A percentile compares a stretch with the other conserved stretches of the same genome.
Conservation (phyloP, 192 early-diverging fungal genomes). For the Podila horticola region DNA sequence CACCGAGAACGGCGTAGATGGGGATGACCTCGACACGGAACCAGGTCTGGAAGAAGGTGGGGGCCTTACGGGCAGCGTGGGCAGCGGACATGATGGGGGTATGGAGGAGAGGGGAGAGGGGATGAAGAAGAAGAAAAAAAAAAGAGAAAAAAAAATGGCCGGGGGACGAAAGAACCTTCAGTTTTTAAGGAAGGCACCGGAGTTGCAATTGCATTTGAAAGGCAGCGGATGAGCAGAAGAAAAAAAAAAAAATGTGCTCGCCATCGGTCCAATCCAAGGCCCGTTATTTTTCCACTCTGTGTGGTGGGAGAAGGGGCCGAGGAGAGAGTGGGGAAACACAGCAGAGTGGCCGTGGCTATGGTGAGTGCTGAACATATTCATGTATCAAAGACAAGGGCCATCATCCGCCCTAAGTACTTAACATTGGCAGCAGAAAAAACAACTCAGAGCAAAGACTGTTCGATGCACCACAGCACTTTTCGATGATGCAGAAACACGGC, state of each 20-base stretch:
- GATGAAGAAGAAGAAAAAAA: conserved; percentile 10
- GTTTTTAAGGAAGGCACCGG: conserved; percentile 10
- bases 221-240: conserved; percentile 14
- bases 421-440: too few species aligned
- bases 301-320: too few species aligned
- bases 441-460: too few species aligned
- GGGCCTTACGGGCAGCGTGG: conserved; percentile 61
- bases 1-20: conserved; percentile 65
- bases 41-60: conserved; percentile 61
- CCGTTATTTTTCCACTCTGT: too few species aligned
- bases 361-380: too few species aligned
- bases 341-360: too few species aligned
- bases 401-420: too few species aligned
- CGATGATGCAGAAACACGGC: too few species aligned
- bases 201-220: conserved; percentile 12
- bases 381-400: too few species aligned
- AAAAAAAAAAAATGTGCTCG: conserved; percentile 8
- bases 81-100: conserved; percentile 56
- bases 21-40: conserved; percentile 67
- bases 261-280: too few species aligned
- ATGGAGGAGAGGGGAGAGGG: conserved; percentile 9
- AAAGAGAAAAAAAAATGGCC: conserved; percentile 2
- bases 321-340: too few species aligned
- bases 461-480: too few species aligned
- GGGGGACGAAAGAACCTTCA: conserved; percentile 11